Base-by-base conservation (phyloP, 2,329 filamentous ascomycete species). In the Fusarium dimerum region DNA sequence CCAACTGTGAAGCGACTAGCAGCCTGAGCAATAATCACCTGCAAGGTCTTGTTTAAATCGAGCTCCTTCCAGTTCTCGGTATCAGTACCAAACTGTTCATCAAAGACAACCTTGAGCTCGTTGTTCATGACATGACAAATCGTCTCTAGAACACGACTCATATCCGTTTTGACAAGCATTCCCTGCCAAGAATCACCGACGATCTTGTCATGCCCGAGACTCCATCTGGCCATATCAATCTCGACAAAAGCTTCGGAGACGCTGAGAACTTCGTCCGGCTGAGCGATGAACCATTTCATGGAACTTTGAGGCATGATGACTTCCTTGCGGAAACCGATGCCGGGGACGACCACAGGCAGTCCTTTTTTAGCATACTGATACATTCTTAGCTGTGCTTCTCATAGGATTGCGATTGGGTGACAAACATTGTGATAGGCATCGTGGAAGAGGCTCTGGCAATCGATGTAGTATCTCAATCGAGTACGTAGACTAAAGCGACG, bases 321-420 rank as follows among this genome's bases (percentile, higher is more conserved):
- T 52, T 77, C 74, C 40, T 68, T 67, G 18, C 71, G 69, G 30
- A 71, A 65, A 3, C 70, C 72, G 7, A 76, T 62, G 6, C 72
- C 71, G 0, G 76, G 76, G 7, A 77, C 48, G 2, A 78, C 61
- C 3, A 77, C 75, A 0, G 73, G 61, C 34, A 68, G 67, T n/a
- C 73, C 74, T 15, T 69, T 68, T 43, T 77, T 77, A 20, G 66
- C 62, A 51, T 76, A 77, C 73, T 78, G 9, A 1, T 36, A 30
- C 12, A 45, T 15, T 6, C 7, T 30, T 2, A 18, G 10, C 15
- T 29, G 10, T 8, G 26, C 1, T 36, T 2, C 29, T 8, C 2
- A 20, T 13, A 6, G 2, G 7, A 0, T 15, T 1, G 2, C 1
- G 5, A 15, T 1, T 5, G 6, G 12, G 12, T 5, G n/a, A 9